A percentile compares a stretch with the other conserved stretches of the same genome.
These are phyloP conservation scores for Violaceomyces palustris DNA, from an alignment of 1,284 basidiomycete species.

Conservation along the genomic window DNA sequence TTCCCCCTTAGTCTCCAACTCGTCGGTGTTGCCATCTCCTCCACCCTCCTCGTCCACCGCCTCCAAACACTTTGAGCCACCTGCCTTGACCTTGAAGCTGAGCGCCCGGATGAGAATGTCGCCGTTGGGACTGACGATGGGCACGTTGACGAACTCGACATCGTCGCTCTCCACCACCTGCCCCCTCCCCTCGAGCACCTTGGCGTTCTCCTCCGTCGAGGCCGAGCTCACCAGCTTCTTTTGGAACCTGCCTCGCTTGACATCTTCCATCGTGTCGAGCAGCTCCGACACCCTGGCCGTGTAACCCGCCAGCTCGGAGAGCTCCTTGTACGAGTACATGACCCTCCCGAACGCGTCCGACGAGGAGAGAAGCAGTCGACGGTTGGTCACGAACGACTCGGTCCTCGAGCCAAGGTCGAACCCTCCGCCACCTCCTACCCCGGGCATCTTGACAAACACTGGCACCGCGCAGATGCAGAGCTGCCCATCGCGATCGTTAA, in stretches of 20 bases:
- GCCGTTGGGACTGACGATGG: constrained; percentile 92
- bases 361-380: constrained; percentile 71
- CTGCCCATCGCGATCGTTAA: neutral
- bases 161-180: constrained; percentile 60
- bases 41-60: too few relatives aligned
- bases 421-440: constrained; percentile 52
- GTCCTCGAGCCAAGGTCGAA: constrained; percentile 49
- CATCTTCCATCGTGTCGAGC: constrained; percentile 85
- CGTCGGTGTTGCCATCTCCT: too few relatives aligned
- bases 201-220: constrained; percentile 70
- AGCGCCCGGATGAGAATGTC: constrained; percentile 74
- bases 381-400: constrained; percentile 76
- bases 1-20: too few relatives aligned
- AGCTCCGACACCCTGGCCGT: constrained; percentile 84
- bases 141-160: constrained; percentile 86
- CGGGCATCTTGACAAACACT: constrained; percentile 82
- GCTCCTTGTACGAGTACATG: constrained; percentile 91
- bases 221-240: constrained; percentile 72
- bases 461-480: constrained; percentile 89
- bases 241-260: constrained; percentile 77
- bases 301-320: constrained; percentile 91
- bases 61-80: too few relatives aligned
- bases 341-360: constrained; percentile 62
- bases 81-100: constrained; percentile 82
- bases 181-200: constrained; percentile 75